These are phyloP conservation scores for Orbilia quercus DNA, from an alignment of 2,329 filamentous ascomycete species.

Conservation along the genomic window DNA sequence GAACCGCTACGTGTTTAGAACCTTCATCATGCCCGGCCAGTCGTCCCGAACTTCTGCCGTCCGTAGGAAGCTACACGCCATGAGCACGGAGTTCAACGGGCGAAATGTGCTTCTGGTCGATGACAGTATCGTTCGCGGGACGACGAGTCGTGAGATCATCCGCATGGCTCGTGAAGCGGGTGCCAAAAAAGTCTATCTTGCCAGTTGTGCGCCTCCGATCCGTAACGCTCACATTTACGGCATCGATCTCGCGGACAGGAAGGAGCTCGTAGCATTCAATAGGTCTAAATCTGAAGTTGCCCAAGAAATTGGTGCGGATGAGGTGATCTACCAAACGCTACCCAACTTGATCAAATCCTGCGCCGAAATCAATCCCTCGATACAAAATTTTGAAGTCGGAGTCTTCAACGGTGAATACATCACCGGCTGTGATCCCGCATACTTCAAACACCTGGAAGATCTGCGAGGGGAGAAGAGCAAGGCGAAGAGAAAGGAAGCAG, in stretches of 20 bases:
- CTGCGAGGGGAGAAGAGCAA: slow-evolving; percentile 77
- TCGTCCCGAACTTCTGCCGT: slow-evolving; percentile 84
- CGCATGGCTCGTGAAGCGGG: slow-evolving; percentile 86
- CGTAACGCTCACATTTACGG: slow-evolving; percentile 88
- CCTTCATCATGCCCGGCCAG: slow-evolving; percentile 88
- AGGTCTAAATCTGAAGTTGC: slow-evolving; percentile 72
- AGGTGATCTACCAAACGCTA: slow-evolving; percentile 80
- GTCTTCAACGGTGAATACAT: slow-evolving; percentile 91
- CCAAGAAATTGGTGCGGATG: slow-evolving; percentile 76
- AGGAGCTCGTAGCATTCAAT: slow-evolving; percentile 77
- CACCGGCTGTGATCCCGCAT: slow-evolving; percentile 80
- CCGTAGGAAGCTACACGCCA: slow-evolving; percentile 87
- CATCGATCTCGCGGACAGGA: slow-evolving; percentile 78
- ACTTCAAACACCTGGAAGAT: slow-evolving; percentile 82
- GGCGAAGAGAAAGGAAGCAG: slow-evolving; percentile 73
- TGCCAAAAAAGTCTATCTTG: slow-evolving; percentile 83
- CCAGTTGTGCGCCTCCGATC: slow-evolving; percentile 83
- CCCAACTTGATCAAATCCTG: slow-evolving; percentile 84
- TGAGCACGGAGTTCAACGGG: slow-evolving; percentile 83
- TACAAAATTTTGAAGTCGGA: slow-evolving; percentile 82
- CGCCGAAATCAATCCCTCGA: slow-evolving; percentile 72
- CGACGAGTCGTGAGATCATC: slow-evolving; percentile 81
- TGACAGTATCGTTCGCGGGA: slow-evolving; percentile 89
- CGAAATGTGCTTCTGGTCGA: slow-evolving; percentile 86
- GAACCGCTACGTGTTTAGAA: slow-evolving; percentile 88